Evolutionary conservation across 192 early-diverging fungal species (phyloP).

Genomic region (Coemansia sp.): DNA sequence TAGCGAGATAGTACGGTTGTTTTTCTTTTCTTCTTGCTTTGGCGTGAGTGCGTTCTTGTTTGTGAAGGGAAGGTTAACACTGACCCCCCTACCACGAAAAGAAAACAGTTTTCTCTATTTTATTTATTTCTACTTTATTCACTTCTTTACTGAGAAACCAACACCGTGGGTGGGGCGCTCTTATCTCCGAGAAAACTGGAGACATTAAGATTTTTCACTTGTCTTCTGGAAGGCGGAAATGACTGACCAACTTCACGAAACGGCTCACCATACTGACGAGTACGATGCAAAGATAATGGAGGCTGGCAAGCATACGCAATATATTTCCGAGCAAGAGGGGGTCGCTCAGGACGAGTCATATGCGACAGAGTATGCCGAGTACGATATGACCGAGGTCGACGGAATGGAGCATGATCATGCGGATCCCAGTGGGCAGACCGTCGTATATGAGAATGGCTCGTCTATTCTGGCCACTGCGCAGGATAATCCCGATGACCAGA

Average conservation of each 20-base stretch:
- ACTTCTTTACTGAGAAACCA: no score
- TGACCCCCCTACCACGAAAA: no score
- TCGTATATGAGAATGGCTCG: not conserved
- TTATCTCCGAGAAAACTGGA: no score
- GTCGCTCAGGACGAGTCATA: not conserved
- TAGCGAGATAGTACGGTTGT: no score
- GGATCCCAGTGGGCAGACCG: not conserved
- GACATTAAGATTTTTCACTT: no score
- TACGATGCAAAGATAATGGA: constrained; percentile 2
- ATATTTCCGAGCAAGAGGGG: not conserved
- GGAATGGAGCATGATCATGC: constrained; percentile 4
- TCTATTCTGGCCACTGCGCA: constrained; percentile 6
- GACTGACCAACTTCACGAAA: not conserved
- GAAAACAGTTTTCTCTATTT: no score
- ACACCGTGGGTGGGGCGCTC: no score
- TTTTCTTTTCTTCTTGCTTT: no score
- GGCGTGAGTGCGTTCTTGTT: no score
- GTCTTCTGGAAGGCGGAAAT: no score
- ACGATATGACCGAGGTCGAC: not conserved
- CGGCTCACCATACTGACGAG: not conserved
- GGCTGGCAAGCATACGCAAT: not conserved
- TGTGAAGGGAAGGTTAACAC: no score
- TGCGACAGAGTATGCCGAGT: constrained; percentile 4
- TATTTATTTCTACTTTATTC: no score
- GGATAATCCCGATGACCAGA: not conserved